Evolutionary conservation across 768 basidiomycete genomes (phyloP).

Genomic region (Tricholoma matsutake): DNA sequence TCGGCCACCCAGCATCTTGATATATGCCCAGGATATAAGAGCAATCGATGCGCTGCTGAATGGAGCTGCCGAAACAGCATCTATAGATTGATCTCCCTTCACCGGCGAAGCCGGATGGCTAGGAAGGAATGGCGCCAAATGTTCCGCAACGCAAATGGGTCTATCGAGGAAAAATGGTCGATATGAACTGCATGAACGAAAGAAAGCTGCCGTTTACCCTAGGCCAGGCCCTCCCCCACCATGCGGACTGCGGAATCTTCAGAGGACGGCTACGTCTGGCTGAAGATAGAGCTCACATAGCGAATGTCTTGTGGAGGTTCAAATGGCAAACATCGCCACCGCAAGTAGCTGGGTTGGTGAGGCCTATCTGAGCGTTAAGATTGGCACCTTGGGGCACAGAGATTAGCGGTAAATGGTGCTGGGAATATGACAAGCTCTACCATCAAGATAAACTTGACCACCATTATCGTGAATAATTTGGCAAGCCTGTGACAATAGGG

Average conservation of each 20-base stretch:
- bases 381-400: conserved; percentile 65
- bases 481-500: conserved; percentile 58
- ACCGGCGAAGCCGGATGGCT: conserved; percentile 73
- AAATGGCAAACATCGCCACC: conserved; percentile 98
- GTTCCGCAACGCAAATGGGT: conserved; percentile 92
- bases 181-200: conserved; percentile 5
- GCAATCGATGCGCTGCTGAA: conserved; percentile 95
- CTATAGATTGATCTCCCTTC: conserved; percentile 70
- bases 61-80: conserved; percentile 88
- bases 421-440: conserved; percentile 28
- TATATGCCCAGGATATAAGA: conserved; percentile 98
- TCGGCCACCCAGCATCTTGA: conserved; percentile 97
- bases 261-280: background rate
- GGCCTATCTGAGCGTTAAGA: conserved; percentile 88
- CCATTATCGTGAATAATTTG: conserved; percentile 92
- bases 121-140: conserved; percentile 93
- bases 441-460: conserved; percentile 97
- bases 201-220: conserved; percentile 48
- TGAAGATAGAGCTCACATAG: conserved; percentile 58
- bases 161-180: conserved; percentile 29
- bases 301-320: conserved; percentile 98
- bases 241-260: conserved; percentile 62
- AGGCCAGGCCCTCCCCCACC: conserved; percentile 97
- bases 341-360: conserved; percentile 91
- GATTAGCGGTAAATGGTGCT: background rate